These are phyloP conservation scores for Knufia fluminis DNA, from an alignment of 2,329 filamentous ascomycete species.

Conservation along the genomic window DNA sequence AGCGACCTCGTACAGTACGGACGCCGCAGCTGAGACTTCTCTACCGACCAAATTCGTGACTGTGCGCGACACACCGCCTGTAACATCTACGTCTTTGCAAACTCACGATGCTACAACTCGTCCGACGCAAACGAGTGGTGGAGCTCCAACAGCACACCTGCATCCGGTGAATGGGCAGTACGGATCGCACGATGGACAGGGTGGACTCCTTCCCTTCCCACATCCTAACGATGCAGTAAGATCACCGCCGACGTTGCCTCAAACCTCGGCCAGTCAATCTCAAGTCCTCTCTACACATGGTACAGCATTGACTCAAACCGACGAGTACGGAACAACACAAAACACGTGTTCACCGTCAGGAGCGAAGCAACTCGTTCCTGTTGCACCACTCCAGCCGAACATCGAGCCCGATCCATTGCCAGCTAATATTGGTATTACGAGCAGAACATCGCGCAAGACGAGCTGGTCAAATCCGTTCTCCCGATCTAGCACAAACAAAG, in stretches of 20 bases:
- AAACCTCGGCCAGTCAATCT: not conserved
- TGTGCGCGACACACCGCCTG: not conserved
- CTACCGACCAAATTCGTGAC: not conserved
- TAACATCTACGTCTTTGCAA: not conserved
- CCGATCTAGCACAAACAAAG: not conserved
- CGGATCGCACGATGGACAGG: too few species aligned
- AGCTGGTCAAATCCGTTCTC: conserved; percentile 4
- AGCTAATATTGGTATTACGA: not conserved
- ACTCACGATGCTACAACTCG: too few species aligned
- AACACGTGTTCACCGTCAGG: not conserved
- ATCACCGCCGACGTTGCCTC: too few species aligned
- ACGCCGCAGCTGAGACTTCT: too few species aligned
- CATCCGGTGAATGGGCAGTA: too few species aligned
- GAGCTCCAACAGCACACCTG: too few species aligned
- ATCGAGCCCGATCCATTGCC: conserved; percentile 5
- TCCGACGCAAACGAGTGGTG: too few species aligned
- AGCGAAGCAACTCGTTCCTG: not conserved
- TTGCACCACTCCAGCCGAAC: too few species aligned
- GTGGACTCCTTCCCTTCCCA: too few species aligned
- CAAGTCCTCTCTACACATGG: not conserved
- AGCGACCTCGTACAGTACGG: too few species aligned
- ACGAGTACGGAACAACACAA: not conserved
- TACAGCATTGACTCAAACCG: not conserved
- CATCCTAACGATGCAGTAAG: too few species aligned
- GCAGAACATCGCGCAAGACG: not conserved